Percentiles rank a stretch among this genome's conserved stretches.
Conservation (phyloP, 2,329 filamentous ascomycete species). For the Niveomyces coronatus region DNA sequence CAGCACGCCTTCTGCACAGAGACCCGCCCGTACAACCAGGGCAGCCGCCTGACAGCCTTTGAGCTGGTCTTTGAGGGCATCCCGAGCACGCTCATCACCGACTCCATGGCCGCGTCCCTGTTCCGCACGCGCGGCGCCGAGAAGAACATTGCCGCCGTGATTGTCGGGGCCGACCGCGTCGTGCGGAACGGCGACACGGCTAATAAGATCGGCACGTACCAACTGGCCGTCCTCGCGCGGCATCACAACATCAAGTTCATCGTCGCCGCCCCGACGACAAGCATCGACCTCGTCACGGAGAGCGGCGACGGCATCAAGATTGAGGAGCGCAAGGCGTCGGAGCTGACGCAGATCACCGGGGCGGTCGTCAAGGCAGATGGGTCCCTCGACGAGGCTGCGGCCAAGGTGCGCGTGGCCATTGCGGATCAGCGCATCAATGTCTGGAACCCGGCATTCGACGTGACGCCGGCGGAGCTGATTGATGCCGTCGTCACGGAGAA, state of each 20-base stretch:
- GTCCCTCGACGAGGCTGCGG: constrained; percentile 49
- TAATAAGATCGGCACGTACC: constrained; percentile 97
- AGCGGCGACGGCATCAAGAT: constrained; percentile 77
- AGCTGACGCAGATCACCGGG: constrained; percentile 78
- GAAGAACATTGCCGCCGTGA: constrained; percentile 69
- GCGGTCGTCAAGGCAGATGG: constrained; percentile 57
- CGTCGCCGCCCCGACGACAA: constrained; percentile 88
- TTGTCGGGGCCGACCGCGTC: constrained; percentile 91
- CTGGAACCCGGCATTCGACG: constrained; percentile 96
- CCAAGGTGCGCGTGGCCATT: constrained; percentile 65
- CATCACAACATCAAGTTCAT: constrained; percentile 89
- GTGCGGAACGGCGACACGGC: constrained; percentile 95
- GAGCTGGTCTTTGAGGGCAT: constrained; percentile 93
- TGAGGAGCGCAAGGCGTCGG: constrained; percentile 71
- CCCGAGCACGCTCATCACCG: constrained; percentile 82
- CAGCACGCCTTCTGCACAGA: constrained; percentile 91
- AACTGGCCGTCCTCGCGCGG: constrained; percentile 78
- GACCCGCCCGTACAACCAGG: constrained; percentile 96
- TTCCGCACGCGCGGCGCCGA: constrained; percentile 52
- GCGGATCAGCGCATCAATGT: constrained; percentile 70
- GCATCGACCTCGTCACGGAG: constrained; percentile 74
- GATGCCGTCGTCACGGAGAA: constrained; percentile 92
- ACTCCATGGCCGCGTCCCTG: constrained; percentile 90
- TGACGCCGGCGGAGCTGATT: constrained; percentile 80
- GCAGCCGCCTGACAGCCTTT: constrained; percentile 86